A percentile compares a stretch with the other conserved stretches of the same genome.
Evolutionary conservation across 164 flowering plant species (phyloP).

Genomic region (Umbellularia californica): DNA sequence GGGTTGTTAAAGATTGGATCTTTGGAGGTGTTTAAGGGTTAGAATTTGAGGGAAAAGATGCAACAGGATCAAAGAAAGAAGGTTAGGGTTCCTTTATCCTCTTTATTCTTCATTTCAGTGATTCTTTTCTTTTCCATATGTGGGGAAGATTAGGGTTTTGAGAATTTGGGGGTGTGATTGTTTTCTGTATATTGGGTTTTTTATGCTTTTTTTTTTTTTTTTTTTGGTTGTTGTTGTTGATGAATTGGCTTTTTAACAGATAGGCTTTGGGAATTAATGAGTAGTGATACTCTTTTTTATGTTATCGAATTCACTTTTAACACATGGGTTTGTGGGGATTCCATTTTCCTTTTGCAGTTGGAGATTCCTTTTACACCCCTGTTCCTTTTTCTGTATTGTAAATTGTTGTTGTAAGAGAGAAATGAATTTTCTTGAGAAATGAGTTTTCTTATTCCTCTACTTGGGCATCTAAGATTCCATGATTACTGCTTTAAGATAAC

Average conservation of each 20-base stretch:
- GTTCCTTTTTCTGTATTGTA: not conserved
- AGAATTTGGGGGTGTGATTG: not conserved
- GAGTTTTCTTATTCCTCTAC: not conserved
- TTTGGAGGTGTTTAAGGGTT: conserved; percentile 12
- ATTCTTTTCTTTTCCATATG: not conserved
- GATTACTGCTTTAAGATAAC: not conserved
- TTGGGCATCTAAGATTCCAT: conserved; percentile 2
- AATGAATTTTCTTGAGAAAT: not conserved
- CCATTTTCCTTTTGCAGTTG: not conserved
- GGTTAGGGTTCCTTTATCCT: conserved; percentile 31
- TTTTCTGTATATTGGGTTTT: not conserved
- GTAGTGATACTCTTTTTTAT: not conserved
- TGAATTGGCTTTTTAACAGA: no score
- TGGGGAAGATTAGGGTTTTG: not conserved
- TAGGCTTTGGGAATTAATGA: no score
- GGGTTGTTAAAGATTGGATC: not conserved
- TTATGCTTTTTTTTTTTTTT: no score
- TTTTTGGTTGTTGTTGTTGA: no score
- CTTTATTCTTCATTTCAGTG: not conserved
- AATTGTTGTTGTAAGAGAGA: not conserved
- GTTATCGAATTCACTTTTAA: not conserved
- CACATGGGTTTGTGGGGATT: not conserved
- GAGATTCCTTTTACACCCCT: not conserved
- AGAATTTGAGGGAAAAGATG: conserved; percentile 31
- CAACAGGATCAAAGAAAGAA: conserved; percentile 80